These are phyloP conservation scores for Rhynchosporium agropyri DNA, from an alignment of 2,329 filamentous ascomycete genomes.

Conservation along the genomic window DNA sequence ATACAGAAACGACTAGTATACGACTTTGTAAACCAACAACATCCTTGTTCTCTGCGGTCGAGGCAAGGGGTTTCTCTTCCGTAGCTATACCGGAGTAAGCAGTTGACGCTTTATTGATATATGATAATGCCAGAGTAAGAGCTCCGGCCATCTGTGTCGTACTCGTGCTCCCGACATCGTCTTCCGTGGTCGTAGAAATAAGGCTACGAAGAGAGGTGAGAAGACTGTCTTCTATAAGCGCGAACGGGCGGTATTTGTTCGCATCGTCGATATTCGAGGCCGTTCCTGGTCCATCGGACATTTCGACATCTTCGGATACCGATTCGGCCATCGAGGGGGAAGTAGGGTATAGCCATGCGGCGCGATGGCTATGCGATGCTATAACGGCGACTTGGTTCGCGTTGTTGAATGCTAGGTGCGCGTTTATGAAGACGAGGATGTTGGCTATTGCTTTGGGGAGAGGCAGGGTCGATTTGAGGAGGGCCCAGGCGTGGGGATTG, in stretches of 20 bases:
- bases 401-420: conserved; percentile 91
- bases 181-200: conserved; percentile 66
- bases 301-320: conserved; percentile 56
- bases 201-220: conserved; percentile 74
- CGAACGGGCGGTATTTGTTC: conserved; percentile 94
- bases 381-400: conserved; percentile 91
- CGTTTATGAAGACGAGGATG: conserved; percentile 94
- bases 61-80: conserved; percentile 34
- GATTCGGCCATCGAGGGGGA: conserved; percentile 45
- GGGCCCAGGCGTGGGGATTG: conserved; percentile 91
- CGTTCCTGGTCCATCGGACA: conserved; percentile 50
- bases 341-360: conserved; percentile 85
- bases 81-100: conserved; percentile 45
- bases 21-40: conserved; percentile 68
- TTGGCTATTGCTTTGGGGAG: conserved; percentile 84
- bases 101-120: conserved; percentile 73
- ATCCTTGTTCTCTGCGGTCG: conserved; percentile 31
- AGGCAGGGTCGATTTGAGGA: conserved; percentile 72
- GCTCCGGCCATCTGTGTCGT: conserved; percentile 91
- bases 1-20: conserved; percentile 88
- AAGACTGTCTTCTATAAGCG: conserved; percentile 81
- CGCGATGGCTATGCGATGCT: conserved; percentile 83
- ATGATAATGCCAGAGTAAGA: conserved; percentile 82
- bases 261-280: conserved; percentile 48
- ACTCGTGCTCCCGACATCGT: conserved; percentile 66